A percentile compares a stretch with the other conserved stretches of the same genome.
Evolutionary conservation across 768 basidiomycete genomes (phyloP).

Genomic region (Leccinum arenicola): DNA sequence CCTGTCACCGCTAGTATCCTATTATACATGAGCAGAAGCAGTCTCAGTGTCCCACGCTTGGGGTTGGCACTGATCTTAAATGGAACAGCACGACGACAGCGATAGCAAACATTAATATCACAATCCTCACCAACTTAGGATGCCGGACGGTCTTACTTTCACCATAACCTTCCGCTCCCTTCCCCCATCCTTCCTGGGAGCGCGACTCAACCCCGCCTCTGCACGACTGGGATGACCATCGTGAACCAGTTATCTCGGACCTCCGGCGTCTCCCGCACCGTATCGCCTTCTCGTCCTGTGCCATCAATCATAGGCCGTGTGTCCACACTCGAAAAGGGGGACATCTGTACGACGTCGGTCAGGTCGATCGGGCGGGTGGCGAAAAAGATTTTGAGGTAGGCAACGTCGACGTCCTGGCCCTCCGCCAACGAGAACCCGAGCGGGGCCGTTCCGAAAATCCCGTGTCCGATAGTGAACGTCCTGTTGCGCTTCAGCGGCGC

Average conservation of each 20-base stretch:
- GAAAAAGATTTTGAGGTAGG: not conserved
- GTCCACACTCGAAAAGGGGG: conserved; percentile 14
- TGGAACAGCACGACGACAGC: too few species aligned
- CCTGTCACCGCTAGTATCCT: too few species aligned
- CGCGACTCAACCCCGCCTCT: not conserved
- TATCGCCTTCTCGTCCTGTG: not conserved
- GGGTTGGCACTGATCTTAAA: too few species aligned
- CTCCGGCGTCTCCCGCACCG: not conserved
- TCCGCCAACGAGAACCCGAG: conserved; percentile 1
- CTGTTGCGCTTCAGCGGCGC: not conserved
- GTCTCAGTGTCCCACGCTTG: too few species aligned
- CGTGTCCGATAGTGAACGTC: not conserved
- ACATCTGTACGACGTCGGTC: not conserved
- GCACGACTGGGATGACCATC: not conserved
- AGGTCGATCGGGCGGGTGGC: not conserved
- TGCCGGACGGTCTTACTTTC: too few species aligned
- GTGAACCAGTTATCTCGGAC: not conserved
- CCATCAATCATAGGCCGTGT: not conserved
- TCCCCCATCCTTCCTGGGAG: not conserved
- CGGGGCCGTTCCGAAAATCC: not conserved
- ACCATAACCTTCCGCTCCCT: too few species aligned
- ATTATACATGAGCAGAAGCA: too few species aligned
- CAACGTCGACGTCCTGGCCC: not conserved
- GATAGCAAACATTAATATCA: too few species aligned
- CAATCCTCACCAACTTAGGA: too few species aligned